These are phyloP conservation scores for Austropuccinia psidii DNA, from an alignment of 1,284 basidiomycete species.

Conservation along the genomic window DNA sequence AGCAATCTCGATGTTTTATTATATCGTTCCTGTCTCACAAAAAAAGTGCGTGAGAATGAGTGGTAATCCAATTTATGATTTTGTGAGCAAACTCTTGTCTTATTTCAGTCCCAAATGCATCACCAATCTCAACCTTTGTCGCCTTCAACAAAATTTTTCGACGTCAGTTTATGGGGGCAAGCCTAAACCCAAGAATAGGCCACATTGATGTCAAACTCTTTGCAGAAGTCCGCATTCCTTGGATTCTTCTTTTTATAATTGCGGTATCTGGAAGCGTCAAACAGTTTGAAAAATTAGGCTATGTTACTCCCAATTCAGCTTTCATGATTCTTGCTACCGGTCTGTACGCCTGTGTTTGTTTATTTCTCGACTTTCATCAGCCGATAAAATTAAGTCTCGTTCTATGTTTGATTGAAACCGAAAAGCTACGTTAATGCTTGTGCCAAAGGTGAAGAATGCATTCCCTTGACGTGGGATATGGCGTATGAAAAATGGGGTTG, in stretches of 20 bases:
- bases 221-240: conserved; percentile 94
- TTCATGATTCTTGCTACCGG: conserved; percentile 96
- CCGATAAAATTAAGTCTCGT: no score
- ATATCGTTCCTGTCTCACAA: conserved; percentile 62
- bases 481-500: conserved; percentile 71
- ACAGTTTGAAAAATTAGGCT: conserved; percentile 86
- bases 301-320: conserved; percentile 90
- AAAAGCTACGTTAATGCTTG: conserved; percentile 26
- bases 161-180: conserved; percentile 69
- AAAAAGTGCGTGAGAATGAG: conserved; percentile 85
- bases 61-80: conserved; percentile 69
- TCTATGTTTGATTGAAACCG: not conserved
- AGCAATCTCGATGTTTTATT: conserved; percentile 66
- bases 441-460: conserved; percentile 62
- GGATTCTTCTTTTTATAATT: conserved; percentile 91
- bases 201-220: conserved; percentile 97
- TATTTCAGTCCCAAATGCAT: not conserved
- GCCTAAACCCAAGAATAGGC: conserved; percentile 89
- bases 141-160: not conserved
- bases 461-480: conserved; percentile 99
- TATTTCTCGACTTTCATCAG: not conserved
- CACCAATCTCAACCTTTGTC: not conserved
- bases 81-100: conserved; percentile 29
- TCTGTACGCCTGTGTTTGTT: conserved; percentile 54
- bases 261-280: conserved; percentile 86